Evolutionary conservation across 257 asterid species (phyloP).

Genomic region (Coffea eugenioides): DNA sequence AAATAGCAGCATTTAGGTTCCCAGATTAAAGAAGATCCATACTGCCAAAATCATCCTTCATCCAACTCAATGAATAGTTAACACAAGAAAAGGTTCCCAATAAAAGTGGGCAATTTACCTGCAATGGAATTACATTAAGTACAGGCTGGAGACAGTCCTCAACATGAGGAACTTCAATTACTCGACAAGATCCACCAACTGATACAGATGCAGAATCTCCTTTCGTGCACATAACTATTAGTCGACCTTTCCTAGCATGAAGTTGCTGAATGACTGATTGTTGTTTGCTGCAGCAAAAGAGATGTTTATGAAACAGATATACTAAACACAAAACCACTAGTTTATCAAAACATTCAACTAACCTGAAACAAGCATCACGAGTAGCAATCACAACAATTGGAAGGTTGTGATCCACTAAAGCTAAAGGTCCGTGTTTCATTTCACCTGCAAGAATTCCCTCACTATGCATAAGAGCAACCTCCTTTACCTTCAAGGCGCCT

Average conservation of each 20-base stretch:
- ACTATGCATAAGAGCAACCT: slow-evolving; percentile 98
- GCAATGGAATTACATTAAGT: slow-evolving; percentile 85
- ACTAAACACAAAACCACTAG: not conserved
- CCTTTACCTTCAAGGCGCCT: slow-evolving; percentile 98
- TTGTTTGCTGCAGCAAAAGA: slow-evolving; percentile 66
- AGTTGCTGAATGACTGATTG: slow-evolving; percentile 98
- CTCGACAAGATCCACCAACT: slow-evolving; percentile 84
- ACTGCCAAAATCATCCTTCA: not conserved
- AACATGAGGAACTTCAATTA: slow-evolving; percentile 84
- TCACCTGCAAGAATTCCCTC: slow-evolving; percentile 99
- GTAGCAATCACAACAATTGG: slow-evolving; percentile 93
- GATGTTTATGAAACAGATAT: slow-evolving; percentile 6
- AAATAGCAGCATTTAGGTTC: too few relatives aligned
- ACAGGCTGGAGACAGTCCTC: slow-evolving; percentile 98
- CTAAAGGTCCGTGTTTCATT: slow-evolving; percentile 98
- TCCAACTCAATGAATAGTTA: not conserved
- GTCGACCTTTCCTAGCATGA: slow-evolving; percentile 96
- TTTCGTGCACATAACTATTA: slow-evolving; percentile 84
- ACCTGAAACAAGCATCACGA: slow-evolving; percentile 97
- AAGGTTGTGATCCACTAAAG: slow-evolving; percentile 91
- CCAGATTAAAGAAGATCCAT: too few relatives aligned
- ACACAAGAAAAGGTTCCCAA: not conserved
- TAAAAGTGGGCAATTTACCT: slow-evolving; percentile 47
- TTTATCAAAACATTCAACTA: slow-evolving; percentile 7
- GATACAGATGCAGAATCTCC: slow-evolving; percentile 83